A percentile compares a stretch with the other conserved stretches of the same genome.
phyloP scores from a whole-genome alignment of 495 filamentous ascomycete genomes.

The Xylaria curta region DNA sequence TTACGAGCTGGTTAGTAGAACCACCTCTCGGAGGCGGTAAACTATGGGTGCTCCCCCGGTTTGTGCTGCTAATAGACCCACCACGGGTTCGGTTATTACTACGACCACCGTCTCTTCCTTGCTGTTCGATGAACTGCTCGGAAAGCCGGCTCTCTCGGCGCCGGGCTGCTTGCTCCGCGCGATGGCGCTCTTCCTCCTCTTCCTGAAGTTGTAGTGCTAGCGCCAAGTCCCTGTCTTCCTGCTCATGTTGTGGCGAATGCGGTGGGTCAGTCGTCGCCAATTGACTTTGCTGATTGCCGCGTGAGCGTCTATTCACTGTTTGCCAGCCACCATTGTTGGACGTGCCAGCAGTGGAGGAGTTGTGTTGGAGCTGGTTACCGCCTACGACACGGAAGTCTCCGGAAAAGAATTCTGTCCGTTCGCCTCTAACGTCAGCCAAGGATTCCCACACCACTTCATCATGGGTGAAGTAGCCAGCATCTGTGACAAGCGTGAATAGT shows the following conservation, averaged over 20 bases:
- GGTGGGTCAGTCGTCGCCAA: constrained; percentile 35
- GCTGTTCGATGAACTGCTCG: constrained; percentile 64
- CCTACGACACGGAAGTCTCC: constrained; percentile 91
- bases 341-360: constrained; percentile 27
- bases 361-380: constrained; percentile 46
- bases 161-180: constrained; percentile 54
- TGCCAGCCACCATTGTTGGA: constrained; percentile 53
- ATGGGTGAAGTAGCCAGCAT: constrained; percentile 85
- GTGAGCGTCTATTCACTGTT: constrained; percentile 52
- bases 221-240: constrained; percentile 81
- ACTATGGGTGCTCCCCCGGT: constrained; percentile 26
- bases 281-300: constrained; percentile 37
- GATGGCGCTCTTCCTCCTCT: constrained; percentile 75
- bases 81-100: constrained; percentile 32
- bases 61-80: constrained; percentile 31
- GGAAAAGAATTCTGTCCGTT: constrained; percentile 79
- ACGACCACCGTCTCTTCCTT: constrained; percentile 43
- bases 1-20: constrained; percentile 35
- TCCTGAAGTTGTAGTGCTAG: constrained; percentile 83
- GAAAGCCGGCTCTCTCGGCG: constrained; percentile 56
- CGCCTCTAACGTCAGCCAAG: constrained; percentile 86
- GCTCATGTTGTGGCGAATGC: constrained; percentile 55
- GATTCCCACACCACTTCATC: constrained; percentile 97
- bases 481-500: constrained; percentile 84
- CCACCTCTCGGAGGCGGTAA: constrained; percentile 32